Conservation (phyloP, 192 early-diverging fungal species). For the Backusella circina region DNA sequence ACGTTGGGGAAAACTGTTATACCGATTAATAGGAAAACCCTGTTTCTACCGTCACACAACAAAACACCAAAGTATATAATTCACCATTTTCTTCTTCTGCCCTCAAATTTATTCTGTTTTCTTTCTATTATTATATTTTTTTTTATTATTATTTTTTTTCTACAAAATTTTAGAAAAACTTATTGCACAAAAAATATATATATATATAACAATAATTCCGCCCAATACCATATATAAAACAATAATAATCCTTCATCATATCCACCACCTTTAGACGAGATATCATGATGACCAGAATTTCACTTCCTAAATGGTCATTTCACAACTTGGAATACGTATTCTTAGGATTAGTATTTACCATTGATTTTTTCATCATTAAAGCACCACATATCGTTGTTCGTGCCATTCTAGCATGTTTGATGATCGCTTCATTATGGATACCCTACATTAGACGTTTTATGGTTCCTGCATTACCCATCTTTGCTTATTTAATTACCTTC, state of each 20-base stretch:
- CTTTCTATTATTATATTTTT: neutral
- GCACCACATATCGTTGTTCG: conserved; percentile 27
- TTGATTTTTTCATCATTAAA: conserved; percentile 40
- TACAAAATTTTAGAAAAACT: neutral
- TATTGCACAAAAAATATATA: neutral
- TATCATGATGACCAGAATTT: neutral
- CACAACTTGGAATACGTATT: conserved; percentile 46
- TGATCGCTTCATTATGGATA: conserved; percentile 9
- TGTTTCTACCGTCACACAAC: neutral
- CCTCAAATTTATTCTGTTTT: neutral
- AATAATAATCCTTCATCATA: neutral
- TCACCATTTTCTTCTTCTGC: neutral
- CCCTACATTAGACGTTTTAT: conserved; percentile 47
- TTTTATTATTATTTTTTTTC: neutral
- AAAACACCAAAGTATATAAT: neutral
- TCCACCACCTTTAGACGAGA: neutral
- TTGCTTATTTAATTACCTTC: conserved; percentile 48
- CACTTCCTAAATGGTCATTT: conserved; percentile 26
- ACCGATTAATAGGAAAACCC: neutral
- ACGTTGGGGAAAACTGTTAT: neutral
- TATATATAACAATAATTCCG: neutral
- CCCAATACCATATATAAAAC: neutral
- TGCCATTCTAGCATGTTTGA: neutral
- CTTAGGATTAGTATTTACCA: conserved; percentile 32
- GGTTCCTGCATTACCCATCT: conserved; percentile 45